These are phyloP conservation scores for Hanseniaspora osmophila DNA, from an alignment of 805 yeast species.

Conservation along the genomic window DNA sequence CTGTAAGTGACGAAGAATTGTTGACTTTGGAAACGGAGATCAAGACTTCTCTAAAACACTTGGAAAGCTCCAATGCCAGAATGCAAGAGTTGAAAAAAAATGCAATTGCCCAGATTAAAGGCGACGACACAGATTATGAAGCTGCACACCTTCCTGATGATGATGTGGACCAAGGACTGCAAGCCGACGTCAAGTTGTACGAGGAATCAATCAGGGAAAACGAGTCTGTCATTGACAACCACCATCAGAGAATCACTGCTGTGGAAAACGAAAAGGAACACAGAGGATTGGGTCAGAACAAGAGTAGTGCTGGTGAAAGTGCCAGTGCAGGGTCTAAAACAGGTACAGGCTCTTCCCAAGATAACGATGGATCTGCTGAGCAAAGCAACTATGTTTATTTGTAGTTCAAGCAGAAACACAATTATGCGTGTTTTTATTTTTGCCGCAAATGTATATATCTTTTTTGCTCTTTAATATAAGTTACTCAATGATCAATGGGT, in stretches of 20 bases:
- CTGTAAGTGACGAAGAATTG: slow-evolving; percentile 35
- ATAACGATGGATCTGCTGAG: background rate
- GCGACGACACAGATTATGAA: slow-evolving; percentile 13
- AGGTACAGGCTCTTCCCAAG: background rate
- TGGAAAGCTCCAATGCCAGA: slow-evolving; percentile 37
- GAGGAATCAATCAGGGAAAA: slow-evolving; percentile 45
- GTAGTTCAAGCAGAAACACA: background rate
- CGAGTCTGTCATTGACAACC: slow-evolving; percentile 36
- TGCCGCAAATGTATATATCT: too few relatives aligned
- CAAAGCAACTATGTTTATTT: background rate
- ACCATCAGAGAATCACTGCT: slow-evolving; percentile 30
- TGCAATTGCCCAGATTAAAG: slow-evolving; percentile 10
- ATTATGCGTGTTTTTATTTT: too few relatives aligned
- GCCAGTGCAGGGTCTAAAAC: background rate
- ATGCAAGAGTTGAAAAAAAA: slow-evolving; percentile 31
- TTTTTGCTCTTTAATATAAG: too few relatives aligned
- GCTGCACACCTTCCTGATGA: slow-evolving; percentile 12
- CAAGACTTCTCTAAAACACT: slow-evolving; percentile 30
- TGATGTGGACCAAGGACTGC: slow-evolving; percentile 21
- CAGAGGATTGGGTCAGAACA: slow-evolving; percentile 22
- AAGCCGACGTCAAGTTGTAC: slow-evolving; percentile 37
- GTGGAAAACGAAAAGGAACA: slow-evolving; percentile 31
- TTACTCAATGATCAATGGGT: too few relatives aligned
- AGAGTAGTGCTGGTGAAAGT: background rate
- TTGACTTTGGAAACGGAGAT: slow-evolving; percentile 21